Conservation (phyloP, 148 eudicot genomes). For the Nepenthes gracilis region DNA sequence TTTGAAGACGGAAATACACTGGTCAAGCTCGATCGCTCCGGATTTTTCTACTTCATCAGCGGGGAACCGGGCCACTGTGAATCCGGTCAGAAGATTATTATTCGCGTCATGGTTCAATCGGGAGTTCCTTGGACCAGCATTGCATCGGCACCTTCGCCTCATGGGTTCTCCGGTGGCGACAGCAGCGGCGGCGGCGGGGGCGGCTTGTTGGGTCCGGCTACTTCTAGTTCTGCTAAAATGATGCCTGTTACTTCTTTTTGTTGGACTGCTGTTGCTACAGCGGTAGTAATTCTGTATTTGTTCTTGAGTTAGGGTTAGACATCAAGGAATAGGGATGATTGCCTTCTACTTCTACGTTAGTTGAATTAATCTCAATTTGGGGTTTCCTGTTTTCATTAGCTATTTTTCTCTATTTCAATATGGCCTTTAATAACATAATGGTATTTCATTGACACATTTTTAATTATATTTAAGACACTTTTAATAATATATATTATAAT, state of each 20-base stretch:
- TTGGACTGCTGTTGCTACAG: conserved; percentile 1
- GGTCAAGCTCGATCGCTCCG: conserved; percentile 7
- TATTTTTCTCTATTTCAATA: too few species aligned
- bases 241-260: conserved; percentile 6
- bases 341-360: too few species aligned
- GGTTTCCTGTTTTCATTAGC: too few species aligned
- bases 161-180: neutral
- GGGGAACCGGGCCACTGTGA: conserved; percentile 8
- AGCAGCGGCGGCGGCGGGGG: neutral
- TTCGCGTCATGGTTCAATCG: conserved; percentile 12
- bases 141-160: conserved; percentile 16
- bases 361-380: too few species aligned
- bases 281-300: conserved; percentile 24
- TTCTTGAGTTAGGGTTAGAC: conserved; percentile 20
- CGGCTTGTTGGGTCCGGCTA: neutral
- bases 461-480: too few species aligned
- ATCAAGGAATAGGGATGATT: neutral
- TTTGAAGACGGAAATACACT: conserved; percentile 6
- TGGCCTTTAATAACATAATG: too few species aligned
- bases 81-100: conserved; percentile 8
- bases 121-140: conserved; percentile 1
- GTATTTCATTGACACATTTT: too few species aligned
- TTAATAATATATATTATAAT: too few species aligned
- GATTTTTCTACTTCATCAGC: conserved; percentile 13
- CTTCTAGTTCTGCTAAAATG: conserved; percentile 5